Base-by-base conservation (phyloP, 1,139 yeast genomes). In the Yamadazyma atlantica region DNA sequence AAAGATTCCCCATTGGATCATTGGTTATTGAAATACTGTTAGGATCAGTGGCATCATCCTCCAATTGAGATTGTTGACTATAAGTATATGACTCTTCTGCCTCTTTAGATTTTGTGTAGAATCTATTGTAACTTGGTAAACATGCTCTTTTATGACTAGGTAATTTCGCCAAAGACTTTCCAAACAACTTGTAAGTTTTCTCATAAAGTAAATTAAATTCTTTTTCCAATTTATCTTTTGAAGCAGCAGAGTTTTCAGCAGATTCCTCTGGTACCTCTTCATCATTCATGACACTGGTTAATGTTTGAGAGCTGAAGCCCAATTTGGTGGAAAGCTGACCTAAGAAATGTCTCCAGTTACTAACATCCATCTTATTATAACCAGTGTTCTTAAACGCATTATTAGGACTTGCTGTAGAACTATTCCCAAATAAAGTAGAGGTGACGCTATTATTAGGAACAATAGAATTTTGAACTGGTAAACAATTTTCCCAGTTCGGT, bases 1-100 rank as follows among this genome's bases (percentile, higher is more conserved):
- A 53, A 17, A 70, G 54, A 44, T 70, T 70, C 0, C 76, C 77
- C 69, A 65, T 64, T 1, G 72, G 64, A 41, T 71, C 76, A 41
- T 67, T 69, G 13, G 69, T 57, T 16, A 71, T 62, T 4, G 73
- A 62, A 10, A 70, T 64, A 1, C 68, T 51, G 38, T 64, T 62
- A 1, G 61, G 61, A 35, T 65, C 71, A 19, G 54, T 44, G 3
- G 46, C 54, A 37, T 48, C 52, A 16, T 60, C 69, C 35, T 58
- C 64, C 4, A 50, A 33, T 38, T 60, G 64, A 1, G 60, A 49
- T 32, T 54, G 53, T 35, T 53, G 60, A 25, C 51, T 50, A 35
- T 49, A 53, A 4, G 37, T 39, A 33, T 53, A 51, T 4, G 41
- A 32, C 4, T 48, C 53, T 3, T 45, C 51, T 8, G 45, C 42